phyloP scores from a whole-genome alignment of 2,329 filamentous ascomycete species.

The Tolypocladium ophioglossoides region DNA sequence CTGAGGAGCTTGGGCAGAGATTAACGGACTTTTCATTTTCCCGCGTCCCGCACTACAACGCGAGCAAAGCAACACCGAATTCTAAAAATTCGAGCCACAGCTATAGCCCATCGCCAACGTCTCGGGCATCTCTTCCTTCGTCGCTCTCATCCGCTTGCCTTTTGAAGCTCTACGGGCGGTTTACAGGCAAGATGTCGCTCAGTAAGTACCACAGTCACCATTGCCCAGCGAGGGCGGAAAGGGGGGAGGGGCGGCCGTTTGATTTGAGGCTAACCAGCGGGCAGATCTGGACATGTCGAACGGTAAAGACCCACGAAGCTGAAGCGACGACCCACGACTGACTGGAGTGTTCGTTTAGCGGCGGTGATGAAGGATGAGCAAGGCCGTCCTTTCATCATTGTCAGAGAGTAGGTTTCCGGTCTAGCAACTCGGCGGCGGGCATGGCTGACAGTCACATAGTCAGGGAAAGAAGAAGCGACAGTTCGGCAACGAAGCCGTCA shows the following conservation, averaged over 20 bases:
- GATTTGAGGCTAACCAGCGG: slow-evolving; percentile 22
- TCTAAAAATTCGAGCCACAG: slow-evolving; percentile 21
- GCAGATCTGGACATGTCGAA: slow-evolving; percentile 75
- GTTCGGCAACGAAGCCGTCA: slow-evolving; percentile 93
- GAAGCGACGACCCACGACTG: slow-evolving; percentile 8
- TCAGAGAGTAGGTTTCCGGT: slow-evolving; percentile 68
- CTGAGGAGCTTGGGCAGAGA: not conserved
- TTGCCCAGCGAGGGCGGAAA: not conserved
- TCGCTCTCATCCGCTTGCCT: slow-evolving; percentile 1
- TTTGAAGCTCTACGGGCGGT: slow-evolving; percentile 12
- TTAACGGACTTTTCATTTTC: slow-evolving; percentile 12
- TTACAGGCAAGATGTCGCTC: slow-evolving; percentile 24
- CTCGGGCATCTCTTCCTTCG: slow-evolving; percentile 11
- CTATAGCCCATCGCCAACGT: slow-evolving; percentile 16
- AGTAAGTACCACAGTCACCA: slow-evolving; percentile 21
- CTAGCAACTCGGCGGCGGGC: not conserved
- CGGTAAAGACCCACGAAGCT: slow-evolving; percentile 40
- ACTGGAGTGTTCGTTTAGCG: slow-evolving; percentile 29
- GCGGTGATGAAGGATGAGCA: slow-evolving; percentile 91
- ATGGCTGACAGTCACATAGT: slow-evolving; percentile 33
- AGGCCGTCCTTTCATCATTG: slow-evolving; percentile 93
- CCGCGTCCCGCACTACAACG: slow-evolving; percentile 17
- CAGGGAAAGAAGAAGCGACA: slow-evolving; percentile 97
- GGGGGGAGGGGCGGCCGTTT: not conserved
- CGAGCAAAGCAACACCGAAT: not conserved